Base-by-base conservation (phyloP, 495 filamentous ascomycete species). In the Penicillium tannophilum region DNA sequence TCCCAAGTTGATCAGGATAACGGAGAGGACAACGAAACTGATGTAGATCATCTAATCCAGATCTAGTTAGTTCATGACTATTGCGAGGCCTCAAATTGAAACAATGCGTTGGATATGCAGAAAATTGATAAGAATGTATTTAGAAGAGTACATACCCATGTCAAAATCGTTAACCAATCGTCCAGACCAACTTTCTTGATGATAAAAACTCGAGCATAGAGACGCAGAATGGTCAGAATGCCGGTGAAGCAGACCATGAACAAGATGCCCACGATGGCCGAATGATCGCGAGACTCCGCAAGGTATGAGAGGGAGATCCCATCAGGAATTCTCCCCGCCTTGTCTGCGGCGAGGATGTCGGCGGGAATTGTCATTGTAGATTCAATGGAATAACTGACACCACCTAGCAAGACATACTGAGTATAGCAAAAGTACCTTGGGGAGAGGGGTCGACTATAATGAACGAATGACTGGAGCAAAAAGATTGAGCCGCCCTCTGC, bases 1-100 rank as follows among this genome's bases (percentile, higher is more conserved):
- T 33, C 78, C 78, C n/a, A 79, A 33, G 26, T 75, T 54, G 62
- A 81, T 79, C 10, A 79, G 61, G 42, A 76, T 31, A 49, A 79
- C 67, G 46, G 55, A 72, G 10, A 81, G 65, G 10, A 59, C 67
- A 16, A 78, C 67, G 42, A 79, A 73, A 3, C 67, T 28, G 19
- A 77, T 69, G 48, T 77, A 77, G 16, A 73, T 28, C 16, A 65
- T 14, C 70, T 71, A 30, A 19, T 19, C 1, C 8, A 28, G 16
- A 26, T 45, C 8, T 6, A 14, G 43, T 60, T 54, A 59, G 56
- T 12, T 30, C 11, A 31, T 33, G 47, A 48, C 24, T 20, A 28
- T 44, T 44, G 42, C 14, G 17, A 44, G 19, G 16, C 4, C 20
- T 49, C 24, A 31, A 28, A 7, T 4, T 1, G 23, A 31, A 4